These are phyloP conservation scores for Fragaria ananassa DNA, from an alignment of 306 rosid genomes.

Conservation along the genomic window DNA sequence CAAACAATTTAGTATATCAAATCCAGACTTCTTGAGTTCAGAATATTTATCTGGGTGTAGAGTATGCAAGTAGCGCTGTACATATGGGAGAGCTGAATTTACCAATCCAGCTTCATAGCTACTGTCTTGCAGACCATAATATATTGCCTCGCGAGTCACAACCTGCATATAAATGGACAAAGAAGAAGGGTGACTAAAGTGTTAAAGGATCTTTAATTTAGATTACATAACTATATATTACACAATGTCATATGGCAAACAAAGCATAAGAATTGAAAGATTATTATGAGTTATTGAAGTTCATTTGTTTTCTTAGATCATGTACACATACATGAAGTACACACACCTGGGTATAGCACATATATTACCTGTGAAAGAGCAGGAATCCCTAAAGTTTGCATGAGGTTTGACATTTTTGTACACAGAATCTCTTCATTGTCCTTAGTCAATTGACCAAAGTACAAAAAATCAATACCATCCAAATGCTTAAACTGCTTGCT, in stretches of 20 bases:
- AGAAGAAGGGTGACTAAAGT: neutral
- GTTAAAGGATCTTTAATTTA: neutral
- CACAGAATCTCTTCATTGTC: slow-evolving; percentile 43
- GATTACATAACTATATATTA: neutral
- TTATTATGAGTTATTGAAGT: neutral
- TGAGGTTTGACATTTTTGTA: slow-evolving; percentile 48
- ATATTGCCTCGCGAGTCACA: slow-evolving; percentile 82
- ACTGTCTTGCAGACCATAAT: slow-evolving; percentile 57
- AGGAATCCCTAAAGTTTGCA: slow-evolving; percentile 78
- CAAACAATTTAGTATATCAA: slow-evolving; percentile 40
- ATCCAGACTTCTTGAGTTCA: slow-evolving; percentile 67
- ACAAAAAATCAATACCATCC: slow-evolving; percentile 58
- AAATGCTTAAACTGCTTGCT: slow-evolving; percentile 65
- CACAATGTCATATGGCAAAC: neutral
- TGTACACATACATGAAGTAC: neutral
- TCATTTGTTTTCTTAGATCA: neutral
- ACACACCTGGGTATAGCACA: neutral
- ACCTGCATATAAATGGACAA: slow-evolving; percentile 51
- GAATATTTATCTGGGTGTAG: slow-evolving; percentile 54
- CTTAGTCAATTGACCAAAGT: slow-evolving; percentile 52
- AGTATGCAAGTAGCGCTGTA: slow-evolving; percentile 73
- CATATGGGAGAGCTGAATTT: slow-evolving; percentile 80
- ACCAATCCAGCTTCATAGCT: slow-evolving; percentile 54
- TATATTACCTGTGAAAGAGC: slow-evolving; percentile 79
- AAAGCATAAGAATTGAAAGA: neutral